A percentile compares a stretch with the other conserved stretches of the same genome.
Evolutionary conservation across 306 rosid genomes (phyloP).

Genomic region (Vigna mungo): DNA sequence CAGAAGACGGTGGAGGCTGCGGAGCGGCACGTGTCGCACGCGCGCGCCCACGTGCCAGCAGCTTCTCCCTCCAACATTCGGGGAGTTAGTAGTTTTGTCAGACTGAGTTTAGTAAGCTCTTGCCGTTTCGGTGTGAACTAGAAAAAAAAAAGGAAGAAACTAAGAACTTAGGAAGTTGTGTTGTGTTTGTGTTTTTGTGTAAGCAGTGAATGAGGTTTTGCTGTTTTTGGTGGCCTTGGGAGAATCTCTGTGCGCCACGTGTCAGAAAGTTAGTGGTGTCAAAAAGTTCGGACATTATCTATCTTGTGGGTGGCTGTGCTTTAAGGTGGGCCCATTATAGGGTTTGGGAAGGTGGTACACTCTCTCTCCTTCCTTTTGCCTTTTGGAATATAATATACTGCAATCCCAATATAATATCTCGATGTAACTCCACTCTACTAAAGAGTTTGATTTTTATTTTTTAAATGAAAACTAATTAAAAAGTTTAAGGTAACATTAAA

Average conservation of each 20-base stretch:
- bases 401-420: too few species aligned
- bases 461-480: background rate
- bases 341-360: background rate
- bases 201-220: background rate
- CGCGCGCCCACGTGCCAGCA: slow-evolving; percentile 55
- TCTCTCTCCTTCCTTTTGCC: background rate
- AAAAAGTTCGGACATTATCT: slow-evolving; percentile 61
- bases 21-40: slow-evolving; percentile 69
- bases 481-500: background rate
- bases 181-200: background rate
- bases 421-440: too few species aligned
- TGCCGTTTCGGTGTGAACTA: background rate
- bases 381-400: background rate
- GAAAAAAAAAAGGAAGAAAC: background rate
- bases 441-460: too few species aligned
- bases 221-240: slow-evolving; percentile 28
- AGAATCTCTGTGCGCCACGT: slow-evolving; percentile 70
- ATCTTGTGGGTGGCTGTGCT: slow-evolving; percentile 69
- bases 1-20: slow-evolving; percentile 70
- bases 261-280: slow-evolving; percentile 58
- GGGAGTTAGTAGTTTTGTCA: background rate
- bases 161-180: background rate
- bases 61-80: slow-evolving; percentile 57
- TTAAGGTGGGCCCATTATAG: background rate
- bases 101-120: background rate